Evolutionary conservation across 345 rosid species (phyloP).

Genomic region (Durio zibethinus): DNA sequence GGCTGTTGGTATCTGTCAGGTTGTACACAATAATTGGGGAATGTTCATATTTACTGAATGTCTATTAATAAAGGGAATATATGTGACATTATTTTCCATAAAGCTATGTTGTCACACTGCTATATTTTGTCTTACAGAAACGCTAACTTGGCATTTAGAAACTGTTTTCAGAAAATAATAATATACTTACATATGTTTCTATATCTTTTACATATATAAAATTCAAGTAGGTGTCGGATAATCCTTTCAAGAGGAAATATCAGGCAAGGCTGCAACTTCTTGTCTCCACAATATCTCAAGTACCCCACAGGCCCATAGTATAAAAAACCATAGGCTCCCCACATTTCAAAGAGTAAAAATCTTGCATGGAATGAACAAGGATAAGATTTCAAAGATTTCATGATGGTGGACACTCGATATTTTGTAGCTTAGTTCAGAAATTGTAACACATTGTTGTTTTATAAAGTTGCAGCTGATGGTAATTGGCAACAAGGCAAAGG

Average conservation of each 20-base stretch:
- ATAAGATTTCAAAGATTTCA: conserved; percentile 4
- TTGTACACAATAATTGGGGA: background rate
- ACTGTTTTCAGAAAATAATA: background rate
- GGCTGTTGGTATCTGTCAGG: background rate
- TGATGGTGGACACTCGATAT: background rate
- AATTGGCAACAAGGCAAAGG: background rate
- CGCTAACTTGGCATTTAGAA: background rate
- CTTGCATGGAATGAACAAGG: background rate
- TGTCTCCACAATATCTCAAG: conserved; percentile 7
- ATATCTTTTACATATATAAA: background rate
- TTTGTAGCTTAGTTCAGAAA: background rate
- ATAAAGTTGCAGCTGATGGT: background rate
- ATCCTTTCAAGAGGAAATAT: background rate
- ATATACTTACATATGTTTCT: background rate
- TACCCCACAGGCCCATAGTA: conserved; percentile 18
- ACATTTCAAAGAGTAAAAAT: background rate
- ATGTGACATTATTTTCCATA: background rate
- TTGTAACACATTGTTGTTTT: background rate
- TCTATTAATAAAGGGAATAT: background rate
- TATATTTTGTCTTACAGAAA: background rate
- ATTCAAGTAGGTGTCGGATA: background rate
- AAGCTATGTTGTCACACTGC: background rate
- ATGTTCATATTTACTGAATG: background rate
- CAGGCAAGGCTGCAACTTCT: background rate
- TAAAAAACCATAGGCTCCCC: background rate